These are phyloP conservation scores for Dothistroma pini DNA, from an alignment of 2,329 filamentous ascomycete species.

Conservation along the genomic window DNA sequence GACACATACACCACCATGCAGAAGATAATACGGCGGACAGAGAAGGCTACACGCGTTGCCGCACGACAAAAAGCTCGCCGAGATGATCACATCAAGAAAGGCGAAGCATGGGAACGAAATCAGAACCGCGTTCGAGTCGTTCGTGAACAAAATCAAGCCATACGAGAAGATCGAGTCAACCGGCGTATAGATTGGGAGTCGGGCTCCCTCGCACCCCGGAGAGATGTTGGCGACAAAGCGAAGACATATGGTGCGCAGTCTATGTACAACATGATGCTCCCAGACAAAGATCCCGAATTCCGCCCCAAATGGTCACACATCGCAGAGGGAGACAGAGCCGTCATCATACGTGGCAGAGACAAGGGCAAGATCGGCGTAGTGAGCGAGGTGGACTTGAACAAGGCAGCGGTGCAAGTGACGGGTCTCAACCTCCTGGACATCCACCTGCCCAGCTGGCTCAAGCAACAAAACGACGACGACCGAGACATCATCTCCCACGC, in stretches of 20 bases:
- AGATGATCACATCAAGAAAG: slow-evolving; percentile 14
- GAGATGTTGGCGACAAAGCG: slow-evolving; percentile 60
- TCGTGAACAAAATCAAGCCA: slow-evolving; percentile 22
- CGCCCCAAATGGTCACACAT: slow-evolving; percentile 34
- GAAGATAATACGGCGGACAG: slow-evolving; percentile 16
- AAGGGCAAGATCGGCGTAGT: slow-evolving; percentile 82
- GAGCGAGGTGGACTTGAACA: slow-evolving; percentile 45
- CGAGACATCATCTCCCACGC: slow-evolving; percentile 34
- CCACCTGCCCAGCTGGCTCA: slow-evolving; percentile 41
- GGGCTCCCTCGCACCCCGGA: slow-evolving; percentile 72
- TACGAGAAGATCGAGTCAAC: slow-evolving; percentile 51
- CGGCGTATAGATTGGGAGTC: slow-evolving; percentile 74
- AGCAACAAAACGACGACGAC: slow-evolving; percentile 38
- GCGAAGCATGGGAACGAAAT: slow-evolving; percentile 33
- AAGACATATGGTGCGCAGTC: slow-evolving; percentile 55
- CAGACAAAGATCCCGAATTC: slow-evolving; percentile 26
- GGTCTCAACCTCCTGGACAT: slow-evolving; percentile 45
- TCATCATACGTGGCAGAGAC: slow-evolving; percentile 72
- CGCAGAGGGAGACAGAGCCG: slow-evolving; percentile 69
- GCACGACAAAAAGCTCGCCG: slow-evolving; percentile 12
- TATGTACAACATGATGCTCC: slow-evolving; percentile 25
- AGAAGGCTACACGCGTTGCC: slow-evolving; percentile 9
- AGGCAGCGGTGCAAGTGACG: slow-evolving; percentile 35
- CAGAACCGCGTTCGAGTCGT: slow-evolving; percentile 29
- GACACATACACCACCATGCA: slow-evolving; percentile 17